Conservation (phyloP, 345 rosid genomes). For the Populus davidiana region DNA sequence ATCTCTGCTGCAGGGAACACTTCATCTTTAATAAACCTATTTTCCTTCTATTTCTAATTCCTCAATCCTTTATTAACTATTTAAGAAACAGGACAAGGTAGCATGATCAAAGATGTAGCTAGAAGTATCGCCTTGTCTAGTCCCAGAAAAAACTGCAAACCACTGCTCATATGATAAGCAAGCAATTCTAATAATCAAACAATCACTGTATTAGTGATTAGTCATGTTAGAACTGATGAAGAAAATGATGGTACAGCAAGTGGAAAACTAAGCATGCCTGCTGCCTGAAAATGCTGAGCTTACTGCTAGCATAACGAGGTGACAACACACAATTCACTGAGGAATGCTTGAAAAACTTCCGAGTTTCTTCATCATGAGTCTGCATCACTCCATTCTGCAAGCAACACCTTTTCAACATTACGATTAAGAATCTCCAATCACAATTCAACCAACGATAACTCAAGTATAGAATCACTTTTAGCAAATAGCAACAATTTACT, state of each 20-base stretch:
- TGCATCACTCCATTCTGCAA: constrained; percentile 68
- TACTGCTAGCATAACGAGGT: constrained; percentile 76
- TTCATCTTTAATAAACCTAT: not conserved
- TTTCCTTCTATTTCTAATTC: not conserved
- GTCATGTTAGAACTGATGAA: not conserved
- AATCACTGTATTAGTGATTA: not conserved
- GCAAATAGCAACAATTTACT: not conserved
- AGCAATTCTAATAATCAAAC: not conserved
- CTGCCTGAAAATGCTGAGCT: constrained; percentile 82
- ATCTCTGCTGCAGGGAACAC: not conserved
- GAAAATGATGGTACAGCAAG: not conserved
- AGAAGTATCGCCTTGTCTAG: not conserved
- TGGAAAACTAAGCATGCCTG: constrained; percentile 55
- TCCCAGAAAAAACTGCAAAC: not conserved
- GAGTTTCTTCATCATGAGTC: constrained; percentile 73
- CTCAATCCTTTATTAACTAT: not conserved
- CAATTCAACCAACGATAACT: not conserved
- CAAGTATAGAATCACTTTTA: not conserved
- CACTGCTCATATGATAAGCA: not conserved
- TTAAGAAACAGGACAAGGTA: not conserved
- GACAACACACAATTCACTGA: constrained; percentile 63
- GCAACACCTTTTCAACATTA: not conserved
- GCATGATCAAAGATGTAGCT: not conserved
- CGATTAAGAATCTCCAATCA: not conserved
- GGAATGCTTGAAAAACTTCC: constrained; percentile 70